Percentiles rank a stretch among this genome's conserved stretches.
Evolutionary conservation across 192 early-diverging fungal genomes (phyloP).

Genomic region (Umbelopsis sp.): DNA sequence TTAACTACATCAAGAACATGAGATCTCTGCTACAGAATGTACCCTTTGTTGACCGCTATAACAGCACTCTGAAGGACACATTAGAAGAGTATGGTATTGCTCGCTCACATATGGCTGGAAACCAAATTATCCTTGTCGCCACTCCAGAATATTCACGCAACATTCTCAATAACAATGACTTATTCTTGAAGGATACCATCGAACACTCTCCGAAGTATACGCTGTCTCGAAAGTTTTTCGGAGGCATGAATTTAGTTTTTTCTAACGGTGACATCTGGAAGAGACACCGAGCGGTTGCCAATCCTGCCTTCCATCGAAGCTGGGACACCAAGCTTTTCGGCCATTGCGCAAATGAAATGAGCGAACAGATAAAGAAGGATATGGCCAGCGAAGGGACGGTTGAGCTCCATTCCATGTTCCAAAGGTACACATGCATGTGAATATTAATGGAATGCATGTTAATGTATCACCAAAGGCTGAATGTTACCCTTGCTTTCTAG

Average conservation of each 20-base stretch:
- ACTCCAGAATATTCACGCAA: neutral
- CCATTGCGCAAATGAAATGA: slow-evolving; percentile 4
- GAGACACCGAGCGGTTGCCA: slow-evolving; percentile 29
- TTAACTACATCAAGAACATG: neutral
- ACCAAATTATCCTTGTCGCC: neutral
- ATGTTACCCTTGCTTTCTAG: neutral
- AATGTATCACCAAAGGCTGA: neutral
- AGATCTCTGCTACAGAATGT: neutral
- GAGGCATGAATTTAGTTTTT: slow-evolving; percentile 22
- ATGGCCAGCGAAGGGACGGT: slow-evolving; percentile 5
- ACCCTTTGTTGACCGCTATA: neutral
- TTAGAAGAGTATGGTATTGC: neutral
- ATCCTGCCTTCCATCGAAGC: slow-evolving; percentile 35
- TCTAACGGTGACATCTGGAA: slow-evolving; percentile 30
- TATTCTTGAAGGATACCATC: neutral
- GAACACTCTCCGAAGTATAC: neutral
- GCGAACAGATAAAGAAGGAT: neutral
- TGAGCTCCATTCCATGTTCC: slow-evolving; percentile 17
- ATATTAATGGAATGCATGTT: neutral
- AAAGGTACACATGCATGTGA: neutral
- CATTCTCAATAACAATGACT: neutral
- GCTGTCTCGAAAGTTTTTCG: slow-evolving; percentile 14
- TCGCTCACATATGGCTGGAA: neutral
- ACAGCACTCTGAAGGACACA: neutral
- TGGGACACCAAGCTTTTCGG: slow-evolving; percentile 36